These are phyloP conservation scores for Plectranthus barbatus DNA, from an alignment of 257 asterid genomes.

Conservation along the genomic window DNA sequence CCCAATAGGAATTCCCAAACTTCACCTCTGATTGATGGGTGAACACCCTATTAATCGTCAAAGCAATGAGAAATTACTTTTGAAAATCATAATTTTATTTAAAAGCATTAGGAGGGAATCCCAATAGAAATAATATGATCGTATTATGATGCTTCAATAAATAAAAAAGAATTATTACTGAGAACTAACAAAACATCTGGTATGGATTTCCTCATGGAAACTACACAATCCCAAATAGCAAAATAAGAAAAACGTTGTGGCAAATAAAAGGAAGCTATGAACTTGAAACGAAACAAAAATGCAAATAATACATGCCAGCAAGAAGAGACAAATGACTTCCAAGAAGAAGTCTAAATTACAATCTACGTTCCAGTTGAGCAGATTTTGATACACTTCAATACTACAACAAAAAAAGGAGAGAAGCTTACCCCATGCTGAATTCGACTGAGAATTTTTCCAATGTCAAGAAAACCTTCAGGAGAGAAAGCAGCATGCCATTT, in stretches of 20 bases:
- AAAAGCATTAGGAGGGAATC: conserved; percentile 8
- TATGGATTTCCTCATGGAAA: background rate
- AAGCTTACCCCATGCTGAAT: conserved; percentile 76
- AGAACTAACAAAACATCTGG: conserved; percentile 1
- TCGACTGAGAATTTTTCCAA: conserved; percentile 69
- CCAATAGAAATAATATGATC: background rate
- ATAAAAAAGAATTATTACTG: background rate
- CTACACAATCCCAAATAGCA: background rate
- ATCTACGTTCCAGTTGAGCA: conserved; percentile 8
- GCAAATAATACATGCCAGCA: background rate
- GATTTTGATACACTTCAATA: conserved; percentile 3
- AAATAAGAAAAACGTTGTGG: background rate
- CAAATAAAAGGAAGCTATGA: conserved; percentile 2
- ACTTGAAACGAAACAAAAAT: background rate
- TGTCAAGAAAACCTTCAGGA: conserved; percentile 76
- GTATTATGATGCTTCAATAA: background rate
- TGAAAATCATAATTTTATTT: conserved; percentile 11
- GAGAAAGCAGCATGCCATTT: conserved; percentile 88
- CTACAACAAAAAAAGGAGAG: conserved; percentile 9
- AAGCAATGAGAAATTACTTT: conserved; percentile 11
- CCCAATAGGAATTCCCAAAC: conserved; percentile 98
- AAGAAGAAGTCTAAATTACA: background rate
- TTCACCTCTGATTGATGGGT: conserved; percentile 95
- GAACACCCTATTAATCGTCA: conserved; percentile 63
- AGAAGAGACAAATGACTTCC: background rate